A percentile compares a stretch with the other conserved stretches of the same genome.
These are phyloP conservation scores for Suhomyces faveliae DNA, from an alignment of 805 yeast species.

Conservation along the genomic window DNA sequence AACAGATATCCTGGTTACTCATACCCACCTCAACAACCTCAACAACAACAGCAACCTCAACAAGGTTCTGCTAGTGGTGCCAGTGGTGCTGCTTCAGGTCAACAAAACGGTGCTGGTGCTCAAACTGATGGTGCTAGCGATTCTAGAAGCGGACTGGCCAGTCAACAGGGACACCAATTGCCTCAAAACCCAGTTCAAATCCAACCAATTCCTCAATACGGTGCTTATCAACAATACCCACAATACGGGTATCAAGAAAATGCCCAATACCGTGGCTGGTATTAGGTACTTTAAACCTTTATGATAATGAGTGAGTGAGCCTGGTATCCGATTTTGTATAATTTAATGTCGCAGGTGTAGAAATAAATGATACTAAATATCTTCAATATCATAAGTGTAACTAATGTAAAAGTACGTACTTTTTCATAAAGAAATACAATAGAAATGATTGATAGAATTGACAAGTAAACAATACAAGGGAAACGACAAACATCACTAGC, in stretches of 20 bases:
- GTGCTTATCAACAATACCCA: constrained; percentile 48
- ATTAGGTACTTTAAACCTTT: constrained; percentile 18
- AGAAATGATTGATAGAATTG: too few relatives aligned
- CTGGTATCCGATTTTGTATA: not conserved
- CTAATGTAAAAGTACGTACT: too few relatives aligned
- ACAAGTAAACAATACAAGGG: too few relatives aligned
- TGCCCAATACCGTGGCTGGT: constrained; percentile 46
- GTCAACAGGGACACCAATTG: constrained; percentile 25
- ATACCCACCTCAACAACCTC: constrained; percentile 27
- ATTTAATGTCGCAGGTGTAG: constrained; percentile 1
- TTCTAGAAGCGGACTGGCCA: constrained; percentile 13
- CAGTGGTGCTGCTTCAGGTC: constrained; percentile 5
- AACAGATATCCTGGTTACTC: constrained; percentile 32
- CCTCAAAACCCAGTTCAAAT: constrained; percentile 29
- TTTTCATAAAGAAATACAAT: too few relatives aligned
- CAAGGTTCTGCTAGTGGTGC: constrained; percentile 21
- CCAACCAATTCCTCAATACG: constrained; percentile 45
- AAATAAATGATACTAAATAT: not conserved
- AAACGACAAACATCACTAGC: too few relatives aligned
- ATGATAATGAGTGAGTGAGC: constrained; percentile 1
- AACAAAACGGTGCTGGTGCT: constrained; percentile 14
- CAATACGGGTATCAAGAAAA: constrained; percentile 47
- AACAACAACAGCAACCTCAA: constrained; percentile 22
- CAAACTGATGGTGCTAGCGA: constrained; percentile 11
- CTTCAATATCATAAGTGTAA: not conserved